Evolutionary conservation across 768 basidiomycete genomes (phyloP), one percentile per base, ranked within the genome.

Genomic region (Termitomyces sp.): DNA sequence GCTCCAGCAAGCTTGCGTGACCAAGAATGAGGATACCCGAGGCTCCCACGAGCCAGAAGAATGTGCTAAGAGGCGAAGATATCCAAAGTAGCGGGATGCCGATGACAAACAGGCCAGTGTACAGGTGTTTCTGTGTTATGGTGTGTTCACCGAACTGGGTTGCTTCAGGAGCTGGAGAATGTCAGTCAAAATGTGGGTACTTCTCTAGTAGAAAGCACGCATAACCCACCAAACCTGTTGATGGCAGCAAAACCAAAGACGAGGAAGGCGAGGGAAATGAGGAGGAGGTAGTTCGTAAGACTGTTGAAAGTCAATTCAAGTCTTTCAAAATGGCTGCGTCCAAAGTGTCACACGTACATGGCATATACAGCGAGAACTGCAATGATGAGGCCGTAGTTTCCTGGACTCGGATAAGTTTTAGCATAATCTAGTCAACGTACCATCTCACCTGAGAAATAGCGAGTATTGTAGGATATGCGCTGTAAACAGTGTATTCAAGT

Each of bases 1-100:
- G 96, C 70, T 98, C 96, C 59, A 98, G 84, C 59, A 98, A 58
- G 54, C 80, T 81, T 2, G 96, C 96, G 65, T 98, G 96, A 10
- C 77, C 84, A 58, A 96, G 75, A 64, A 98, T 90, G 58, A 96
- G 74, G 58, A 95, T 77, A 19, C 82, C 79, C 1, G 91, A 93
- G 1, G 90, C 88, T 19, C 94, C 93, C 57, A 96, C 85, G 62
- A 98, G 79, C 92, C 93, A 96, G 81, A 98, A 97, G 72, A 98
- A 83, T 24, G 90, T 89, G 74, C 77, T 70, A 64, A 92, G 74
- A 5, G 90, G 89, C 28, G 85, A 85, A 6, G 88, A 73, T 66
- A 81, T 71, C 83, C 85, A 92, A 56, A 98, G 82, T 48, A 98
- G 77, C 2, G 93, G 93, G 50, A 97, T 77, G 45, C 95, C 95